phyloP scores from a whole-genome alignment of 805 yeast genomes.

The Cyberlindnera americana region DNA sequence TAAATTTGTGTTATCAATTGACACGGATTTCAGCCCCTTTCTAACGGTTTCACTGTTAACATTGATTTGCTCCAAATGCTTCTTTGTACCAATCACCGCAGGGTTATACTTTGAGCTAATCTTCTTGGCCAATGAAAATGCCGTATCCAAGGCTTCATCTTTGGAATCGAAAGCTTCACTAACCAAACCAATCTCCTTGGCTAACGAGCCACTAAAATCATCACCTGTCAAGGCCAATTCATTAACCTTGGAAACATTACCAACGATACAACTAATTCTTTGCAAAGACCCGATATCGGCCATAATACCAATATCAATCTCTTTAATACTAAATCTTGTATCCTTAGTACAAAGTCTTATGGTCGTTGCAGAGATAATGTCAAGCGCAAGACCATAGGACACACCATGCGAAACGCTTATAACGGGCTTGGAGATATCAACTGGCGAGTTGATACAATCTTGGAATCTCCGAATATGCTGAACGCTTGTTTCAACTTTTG shows the following conservation, averaged over 20 bases:
- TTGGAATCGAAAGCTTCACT: slow-evolving; percentile 44
- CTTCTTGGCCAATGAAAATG: slow-evolving; percentile 42
- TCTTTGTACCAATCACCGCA: slow-evolving; percentile 65
- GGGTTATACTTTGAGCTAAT: slow-evolving; percentile 49
- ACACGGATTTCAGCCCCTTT: slow-evolving; percentile 48
- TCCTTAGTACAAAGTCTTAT: slow-evolving; percentile 55
- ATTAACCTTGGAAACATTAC: slow-evolving; percentile 53
- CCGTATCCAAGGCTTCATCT: slow-evolving; percentile 45
- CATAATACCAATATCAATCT: slow-evolving; percentile 67
- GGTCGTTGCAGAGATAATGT: slow-evolving; percentile 55
- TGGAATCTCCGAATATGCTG: slow-evolving; percentile 56
- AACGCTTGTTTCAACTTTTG: slow-evolving; percentile 26
- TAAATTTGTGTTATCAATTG: slow-evolving; percentile 44
- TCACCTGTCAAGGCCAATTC: slow-evolving; percentile 64
- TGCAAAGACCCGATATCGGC: slow-evolving; percentile 81
- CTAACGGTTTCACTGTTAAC: slow-evolving; percentile 36
- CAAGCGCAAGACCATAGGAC: slow-evolving; percentile 64
- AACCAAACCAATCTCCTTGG: slow-evolving; percentile 52
- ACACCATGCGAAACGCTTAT: slow-evolving; percentile 66
- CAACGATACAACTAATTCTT: slow-evolving; percentile 52
- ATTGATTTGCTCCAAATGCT: slow-evolving; percentile 42
- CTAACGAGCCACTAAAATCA: slow-evolving; percentile 51
- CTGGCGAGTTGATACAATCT: slow-evolving; percentile 46
- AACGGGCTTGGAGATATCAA: slow-evolving; percentile 52
- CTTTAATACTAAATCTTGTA: slow-evolving; percentile 56